phyloP scores from a whole-genome alignment of 371 early-diverging fungal species.

The Basidiobolus heterosporus region DNA sequence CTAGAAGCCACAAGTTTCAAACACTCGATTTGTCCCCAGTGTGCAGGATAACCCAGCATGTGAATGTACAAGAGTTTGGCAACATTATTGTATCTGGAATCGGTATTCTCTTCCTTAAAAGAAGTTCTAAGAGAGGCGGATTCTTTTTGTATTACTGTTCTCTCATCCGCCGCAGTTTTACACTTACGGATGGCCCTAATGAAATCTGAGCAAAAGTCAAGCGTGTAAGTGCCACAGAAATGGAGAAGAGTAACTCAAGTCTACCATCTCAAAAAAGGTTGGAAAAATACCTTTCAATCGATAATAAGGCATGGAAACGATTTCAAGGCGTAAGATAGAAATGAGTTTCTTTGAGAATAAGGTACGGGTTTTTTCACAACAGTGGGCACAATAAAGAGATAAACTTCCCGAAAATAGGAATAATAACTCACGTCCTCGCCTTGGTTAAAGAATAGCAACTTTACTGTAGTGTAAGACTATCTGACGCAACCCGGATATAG shows the following conservation, averaged over 20 bases:
- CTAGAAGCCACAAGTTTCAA: conserved; percentile 88
- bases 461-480: too few species aligned
- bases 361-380: too few species aligned
- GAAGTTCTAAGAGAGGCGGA: conserved; percentile 87
- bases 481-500: too few species aligned
- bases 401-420: too few species aligned
- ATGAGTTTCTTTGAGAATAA: too few species aligned
- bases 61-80: conserved; percentile 92
- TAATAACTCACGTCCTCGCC: too few species aligned
- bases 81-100: conserved; percentile 74
- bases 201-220: conserved; percentile 38
- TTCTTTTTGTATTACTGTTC: conserved; percentile 90
- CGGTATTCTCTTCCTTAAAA: conserved; percentile 78
- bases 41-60: conserved; percentile 94
- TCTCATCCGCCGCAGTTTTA: conserved; percentile 96
- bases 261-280: neutral
- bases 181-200: conserved; percentile 89
- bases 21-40: conserved; percentile 97
- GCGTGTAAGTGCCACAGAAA: neutral
- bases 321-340: neutral
- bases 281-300: neutral
- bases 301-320: neutral
- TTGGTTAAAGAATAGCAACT: too few species aligned
- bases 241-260: neutral
- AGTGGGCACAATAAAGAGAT: too few species aligned